Evolutionary conservation across 1,139 yeast genomes (phyloP), one percentile per base, ranked within the genome.

Genomic region (Taphrina pruni): DNA sequence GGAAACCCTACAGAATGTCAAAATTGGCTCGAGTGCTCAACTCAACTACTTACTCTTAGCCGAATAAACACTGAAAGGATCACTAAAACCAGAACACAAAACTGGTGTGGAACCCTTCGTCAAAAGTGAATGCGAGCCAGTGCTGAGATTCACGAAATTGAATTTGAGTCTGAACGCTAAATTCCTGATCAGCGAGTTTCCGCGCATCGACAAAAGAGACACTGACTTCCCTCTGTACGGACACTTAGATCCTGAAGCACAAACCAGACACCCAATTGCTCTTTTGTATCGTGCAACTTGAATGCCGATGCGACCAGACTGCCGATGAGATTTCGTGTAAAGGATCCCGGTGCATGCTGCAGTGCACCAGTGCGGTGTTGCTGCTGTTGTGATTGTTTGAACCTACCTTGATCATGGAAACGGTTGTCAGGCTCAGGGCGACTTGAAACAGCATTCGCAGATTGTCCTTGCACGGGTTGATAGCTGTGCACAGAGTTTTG

Each of bases 241-340:
- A 81, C 80, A 5, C 82, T 79, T 21, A 81, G 73, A 71, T 81
- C 83, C 60, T 80, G 81, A 57, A 81, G 72, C 4, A 81, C 78
- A 71, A 81, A 81, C 84, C 84, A 81, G 35, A 81, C 78, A 1
- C 83, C 83, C 41, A 75, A 73, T 5, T 75, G 72, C 45, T 79
- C 78, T 0, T 76, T 73, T 17, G 80, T 78, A 70, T 81, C 82
- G 60, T 77, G 76, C 17, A 81, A 73, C 71, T 79, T 80, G 72
- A 76, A 78, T 1, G 82, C 82, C 48, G 81, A 79, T 5, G 81
- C 77, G 1, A 79, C 83, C 12, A 79, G 75, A 17, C 79, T 76
- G 6, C 84, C 84, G 65, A 81, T 80, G 67, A 81, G 74, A 69
- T 81, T 81, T 55, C 82, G 75, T 1, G 81, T 79, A 43, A 80